These are phyloP conservation scores for Malus hybrid DNA, from an alignment of 331 rosid genomes.

Conservation along the genomic window DNA sequence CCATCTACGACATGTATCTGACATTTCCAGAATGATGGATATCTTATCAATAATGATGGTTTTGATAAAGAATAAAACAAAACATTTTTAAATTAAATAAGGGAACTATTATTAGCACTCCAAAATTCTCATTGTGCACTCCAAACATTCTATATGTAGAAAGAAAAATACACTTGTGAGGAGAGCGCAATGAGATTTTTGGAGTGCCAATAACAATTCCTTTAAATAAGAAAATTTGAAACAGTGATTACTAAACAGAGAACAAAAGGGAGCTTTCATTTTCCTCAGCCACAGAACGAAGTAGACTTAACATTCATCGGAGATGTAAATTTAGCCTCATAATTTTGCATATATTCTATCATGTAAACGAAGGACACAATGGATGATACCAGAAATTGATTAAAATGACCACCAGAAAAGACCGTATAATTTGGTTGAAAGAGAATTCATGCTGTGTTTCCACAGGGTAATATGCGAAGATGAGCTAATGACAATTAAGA, in stretches of 20 bases:
- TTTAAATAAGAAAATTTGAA: not conserved
- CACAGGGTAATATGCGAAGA: not conserved
- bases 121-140: no score
- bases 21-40: conserved; percentile 14
- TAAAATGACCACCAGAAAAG: not conserved
- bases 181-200: no score
- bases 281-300: not conserved
- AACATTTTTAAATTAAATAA: not conserved
- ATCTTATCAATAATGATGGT: conserved; percentile 1
- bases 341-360: not conserved
- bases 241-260: not conserved
- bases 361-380: not conserved
- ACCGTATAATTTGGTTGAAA: not conserved
- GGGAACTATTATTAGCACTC: no score
- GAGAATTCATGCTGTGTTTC: not conserved
- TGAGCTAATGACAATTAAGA: not conserved
- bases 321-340: not conserved
- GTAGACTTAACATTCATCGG: not conserved
- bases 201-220: not conserved
- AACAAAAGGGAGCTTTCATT: no score
- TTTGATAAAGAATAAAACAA: not conserved
- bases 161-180: no score
- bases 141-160: no score
- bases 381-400: not conserved
- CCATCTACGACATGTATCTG: conserved; percentile 94